Evolutionary conservation across 257 asterid genomes (phyloP), one percentile per base, ranked within the genome.

Genomic region (Petrea volubilis): DNA sequence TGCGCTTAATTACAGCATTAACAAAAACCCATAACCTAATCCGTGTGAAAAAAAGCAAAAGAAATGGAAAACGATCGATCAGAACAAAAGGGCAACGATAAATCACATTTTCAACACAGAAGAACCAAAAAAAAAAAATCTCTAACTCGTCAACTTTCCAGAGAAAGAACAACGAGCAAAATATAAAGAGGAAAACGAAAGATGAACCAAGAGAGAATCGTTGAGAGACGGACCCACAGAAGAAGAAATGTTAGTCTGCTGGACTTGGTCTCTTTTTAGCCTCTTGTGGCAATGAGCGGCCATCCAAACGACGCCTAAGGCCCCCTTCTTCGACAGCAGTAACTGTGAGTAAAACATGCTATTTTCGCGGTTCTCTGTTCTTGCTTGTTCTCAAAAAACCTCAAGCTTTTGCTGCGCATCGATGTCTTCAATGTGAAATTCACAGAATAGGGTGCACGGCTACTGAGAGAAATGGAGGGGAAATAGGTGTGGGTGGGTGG

Each of bases 281-380:
- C 82, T 81, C 24, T 83, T 84, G 72, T 73, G 82, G 76, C 90
- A 87, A 80, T 95, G 99, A 70, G 96, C 99, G 72, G 99, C 99
- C 88, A 84, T 51, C 99, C 99, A 95, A 61, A 95, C 76, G 64
- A 77, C 81, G 70, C 93, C 95, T 46, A 92, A 70, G 44, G 82
- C 79, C 79, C 91, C 98, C 71, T 86, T 92, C 84, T 82, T 95
- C 17, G 98, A 90, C 23, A 95, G 85, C 29, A 95, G 83, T 34
- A 82, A 68, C 64, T 84, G 90, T 21, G 96, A 87, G 81, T 85
- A 83, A 71, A 95, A 86, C 99, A 95, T 71, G 29, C n/a, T n/a
- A n/a, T n/a, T 40, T 8, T 15, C 5, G 12, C 12, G 9, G 2
- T 55, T 40, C 72, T 24, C 63, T 47, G 13, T 78, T 7, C 64